Percentiles rank a stretch among this genome's conserved stretches.
phyloP scores from a whole-genome alignment of 192 early-diverging fungal species.

The Backusella morwellensis region DNA sequence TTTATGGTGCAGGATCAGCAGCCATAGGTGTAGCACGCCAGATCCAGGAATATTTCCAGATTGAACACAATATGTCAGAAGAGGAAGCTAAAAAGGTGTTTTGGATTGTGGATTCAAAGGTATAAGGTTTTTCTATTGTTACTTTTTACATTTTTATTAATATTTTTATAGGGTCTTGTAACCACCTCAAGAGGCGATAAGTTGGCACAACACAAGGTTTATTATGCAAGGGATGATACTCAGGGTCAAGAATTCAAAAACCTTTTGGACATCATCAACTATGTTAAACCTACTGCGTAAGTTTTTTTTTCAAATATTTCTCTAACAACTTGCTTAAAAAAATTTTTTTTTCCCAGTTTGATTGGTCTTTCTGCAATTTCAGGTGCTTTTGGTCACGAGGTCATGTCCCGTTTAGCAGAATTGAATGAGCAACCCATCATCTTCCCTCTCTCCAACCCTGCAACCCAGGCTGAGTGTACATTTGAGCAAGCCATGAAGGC shows the following conservation, averaged over 20 bases:
- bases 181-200: conserved; percentile 86
- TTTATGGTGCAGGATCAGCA: conserved; percentile 95
- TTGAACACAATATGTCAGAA: conserved; percentile 73
- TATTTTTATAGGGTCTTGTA: conserved; percentile 64
- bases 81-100: conserved; percentile 68
- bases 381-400: conserved; percentile 73
- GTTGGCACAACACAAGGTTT: conserved; percentile 78
- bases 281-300: conserved; percentile 80
- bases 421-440: conserved; percentile 85
- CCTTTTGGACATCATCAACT: conserved; percentile 76
- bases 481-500: conserved; percentile 88
- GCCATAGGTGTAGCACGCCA: conserved; percentile 95
- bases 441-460: conserved; percentile 90
- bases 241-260: conserved; percentile 68
- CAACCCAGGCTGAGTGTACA: conserved; percentile 91
- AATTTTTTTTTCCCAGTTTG: conserved; percentile 35
- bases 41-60: conserved; percentile 78
- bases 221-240: conserved; percentile 90
- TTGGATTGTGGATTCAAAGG: conserved; percentile 90
- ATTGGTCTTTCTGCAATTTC: conserved; percentile 86
- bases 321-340: no score
- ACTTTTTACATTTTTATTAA: not conserved
- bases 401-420: conserved; percentile 72
- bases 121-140: not conserved
- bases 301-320: not conserved